These are phyloP conservation scores for Diaporthe aspalathi DNA, from an alignment of 2,329 filamentous ascomycete genomes.

Conservation along the genomic window DNA sequence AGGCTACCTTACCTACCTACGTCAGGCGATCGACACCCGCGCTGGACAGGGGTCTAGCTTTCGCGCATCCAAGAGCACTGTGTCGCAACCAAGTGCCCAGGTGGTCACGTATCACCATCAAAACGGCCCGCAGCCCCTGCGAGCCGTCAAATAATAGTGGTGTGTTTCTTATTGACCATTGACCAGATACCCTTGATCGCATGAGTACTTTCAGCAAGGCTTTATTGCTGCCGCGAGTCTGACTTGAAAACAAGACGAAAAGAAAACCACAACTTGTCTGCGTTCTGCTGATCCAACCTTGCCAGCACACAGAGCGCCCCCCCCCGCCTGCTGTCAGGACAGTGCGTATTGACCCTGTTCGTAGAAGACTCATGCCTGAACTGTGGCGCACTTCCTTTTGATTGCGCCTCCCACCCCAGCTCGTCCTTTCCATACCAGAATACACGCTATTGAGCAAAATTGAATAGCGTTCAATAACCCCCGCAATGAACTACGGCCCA, in stretches of 20 bases:
- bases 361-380: constrained; percentile 22
- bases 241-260: constrained; percentile 21
- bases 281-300: constrained; percentile 35
- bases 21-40: constrained; percentile 20
- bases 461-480: constrained; percentile 32
- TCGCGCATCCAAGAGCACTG: neutral
- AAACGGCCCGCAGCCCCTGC: neutral
- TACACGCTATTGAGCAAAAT: constrained; percentile 37
- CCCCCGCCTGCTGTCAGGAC: constrained; percentile 1
- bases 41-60: constrained; percentile 12
- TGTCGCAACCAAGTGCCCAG: neutral
- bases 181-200: constrained; percentile 18
- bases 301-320: constrained; percentile 18
- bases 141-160: constrained; percentile 8
- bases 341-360: constrained; percentile 3
- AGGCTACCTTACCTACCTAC: neutral
- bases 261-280: constrained; percentile 27
- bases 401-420: constrained; percentile 12
- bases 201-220: constrained; percentile 10
- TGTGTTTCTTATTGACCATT: constrained; percentile 29
- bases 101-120: neutral
- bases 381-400: constrained; percentile 22
- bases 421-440: constrained; percentile 1
- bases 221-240: constrained; percentile 24
- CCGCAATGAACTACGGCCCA: constrained; percentile 13